Evolutionary conservation across 2,329 filamentous ascomycete species (phyloP), one percentile per base, ranked within the genome.

Genomic region (Aureobasidium sp.): DNA sequence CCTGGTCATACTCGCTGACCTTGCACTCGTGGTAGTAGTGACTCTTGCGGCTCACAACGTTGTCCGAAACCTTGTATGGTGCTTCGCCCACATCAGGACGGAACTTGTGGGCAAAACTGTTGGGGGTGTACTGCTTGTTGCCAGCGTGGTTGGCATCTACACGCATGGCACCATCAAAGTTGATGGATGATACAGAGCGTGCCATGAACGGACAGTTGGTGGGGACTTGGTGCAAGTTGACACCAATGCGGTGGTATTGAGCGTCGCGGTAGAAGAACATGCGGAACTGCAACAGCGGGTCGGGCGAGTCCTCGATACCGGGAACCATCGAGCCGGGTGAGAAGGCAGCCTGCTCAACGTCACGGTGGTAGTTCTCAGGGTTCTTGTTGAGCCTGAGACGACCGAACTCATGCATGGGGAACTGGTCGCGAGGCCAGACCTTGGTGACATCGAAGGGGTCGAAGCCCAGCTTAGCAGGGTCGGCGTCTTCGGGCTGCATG

Each of bases 11-110:
- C 53, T 83, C 80, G 64, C 71, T 79, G 66, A 74, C 73, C 69
- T 80, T 79, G 23, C 79, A 81, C 67, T 83, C 80, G 66, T 83
- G 80, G 73, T 76, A 82, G 71, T 78, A 82, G 67, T 83, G 79
- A 65, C 77, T 79, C 72, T 82, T 81, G 55, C 80, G 76, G 64
- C 76, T 77, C 46, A 81, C 74, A 41, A 82, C 71, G 62, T 77
- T 79, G 69, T 83, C 80, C 29, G 73, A 73, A 13, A 83, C 78
- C 29, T 73, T 70, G 67, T 80, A 81, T 0, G 80, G 78, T 1
- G 77, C 75, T 66, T 83, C 80, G 1, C 79, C 80, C 0, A 72
- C 71, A 63, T 82, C 80, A 0, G 78, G 78, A 0, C 80, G 73
- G 76, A 82, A 82, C 64, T 81, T 80, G 70, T 80, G 70, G 10